Evolutionary conservation across 225 moss, liverwort and hornwort species (phyloP), one percentile per base, ranked within the genome.

Genomic region (Asterella californica): DNA sequence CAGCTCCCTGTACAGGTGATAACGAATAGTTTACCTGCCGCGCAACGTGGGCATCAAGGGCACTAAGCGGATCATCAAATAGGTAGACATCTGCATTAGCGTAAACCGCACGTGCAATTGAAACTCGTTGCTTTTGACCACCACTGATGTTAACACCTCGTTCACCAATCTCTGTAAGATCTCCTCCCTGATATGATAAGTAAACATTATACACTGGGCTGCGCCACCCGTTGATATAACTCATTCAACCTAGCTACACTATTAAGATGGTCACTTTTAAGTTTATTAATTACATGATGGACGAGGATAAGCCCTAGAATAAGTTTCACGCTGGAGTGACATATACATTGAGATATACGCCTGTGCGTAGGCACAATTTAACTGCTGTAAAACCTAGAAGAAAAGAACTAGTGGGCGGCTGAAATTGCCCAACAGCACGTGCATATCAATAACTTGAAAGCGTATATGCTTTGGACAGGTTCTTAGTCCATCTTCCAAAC

Each of bases 61-160:
- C 96, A 88, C 94, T 96, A 34, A 96, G 86, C 52, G 96, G 96
- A 79, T 96, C 94, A 79, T 96, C 96, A 54, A 96, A 91, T 49
- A 96, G 83, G 82, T 93, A 96, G 29, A 96, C 96, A 77, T 96
- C 92, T 15, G 96, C 94, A 65, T 94, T 81, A 25, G 96, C 75
- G 81, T 94, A 96, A 52, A 96, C 89, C 76, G 96, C 96, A 79
- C 96, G 92, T 36, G 96, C 94, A 70, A 93, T 91, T 27, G 92
- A 94, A 73, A 94, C 89, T 70, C 92, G 91, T 77, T 96, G 94
- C 80, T 96, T 96, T 76, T 96, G 94, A 69, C 96, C 94, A 78
- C 96, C 96, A 83, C 96, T 96, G 29, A 96, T 91, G 70, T 96
- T 96, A 48, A 96, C 94, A 80, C 96, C 92, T 79, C 94, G 92